Percentiles rank a stretch among this genome's conserved stretches.
These are phyloP conservation scores for Alliaria petiolata DNA, from an alignment of 345 rosid genomes.

Conservation along the genomic window DNA sequence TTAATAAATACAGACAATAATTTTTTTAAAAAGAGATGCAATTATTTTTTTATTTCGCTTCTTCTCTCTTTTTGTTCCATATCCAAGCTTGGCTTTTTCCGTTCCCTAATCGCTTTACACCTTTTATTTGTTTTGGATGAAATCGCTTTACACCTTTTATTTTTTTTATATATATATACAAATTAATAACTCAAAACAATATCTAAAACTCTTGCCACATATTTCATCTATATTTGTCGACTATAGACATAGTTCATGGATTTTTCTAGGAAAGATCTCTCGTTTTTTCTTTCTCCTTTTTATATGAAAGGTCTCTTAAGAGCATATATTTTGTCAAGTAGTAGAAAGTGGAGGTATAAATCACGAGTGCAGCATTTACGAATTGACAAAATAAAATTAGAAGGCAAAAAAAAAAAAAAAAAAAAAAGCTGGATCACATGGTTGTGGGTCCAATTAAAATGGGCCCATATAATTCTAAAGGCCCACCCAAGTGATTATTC, in stretches of 20 bases:
- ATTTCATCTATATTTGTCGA: constrained; percentile 12
- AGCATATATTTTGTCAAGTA: constrained; percentile 26
- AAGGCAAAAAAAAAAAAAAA: no score
- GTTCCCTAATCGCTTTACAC: neutral
- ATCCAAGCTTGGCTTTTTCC: constrained; percentile 3
- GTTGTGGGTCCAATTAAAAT: neutral
- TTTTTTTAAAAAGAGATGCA: neutral
- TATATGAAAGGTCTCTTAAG: neutral
- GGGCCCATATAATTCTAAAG: constrained; percentile 7
- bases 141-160: no score
- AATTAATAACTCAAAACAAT: neutral
- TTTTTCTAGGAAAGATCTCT: neutral
- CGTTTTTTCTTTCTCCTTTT: neutral
- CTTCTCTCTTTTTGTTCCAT: constrained; percentile 23
- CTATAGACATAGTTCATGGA: constrained; percentile 8
- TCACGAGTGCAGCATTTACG: neutral
- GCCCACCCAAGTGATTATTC: constrained; percentile 13
- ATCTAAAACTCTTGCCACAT: constrained; percentile 15
- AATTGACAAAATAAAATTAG: neutral
- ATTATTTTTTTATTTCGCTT: neutral
- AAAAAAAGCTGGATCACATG: constrained; percentile 14
- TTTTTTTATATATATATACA: neutral
- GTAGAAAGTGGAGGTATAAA: constrained; percentile 14
- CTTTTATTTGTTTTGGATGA: no score
- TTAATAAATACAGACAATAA: neutral